Conservation (phyloP, 495 filamentous ascomycete genomes). For the Penicillium psychrofluorescens region DNA sequence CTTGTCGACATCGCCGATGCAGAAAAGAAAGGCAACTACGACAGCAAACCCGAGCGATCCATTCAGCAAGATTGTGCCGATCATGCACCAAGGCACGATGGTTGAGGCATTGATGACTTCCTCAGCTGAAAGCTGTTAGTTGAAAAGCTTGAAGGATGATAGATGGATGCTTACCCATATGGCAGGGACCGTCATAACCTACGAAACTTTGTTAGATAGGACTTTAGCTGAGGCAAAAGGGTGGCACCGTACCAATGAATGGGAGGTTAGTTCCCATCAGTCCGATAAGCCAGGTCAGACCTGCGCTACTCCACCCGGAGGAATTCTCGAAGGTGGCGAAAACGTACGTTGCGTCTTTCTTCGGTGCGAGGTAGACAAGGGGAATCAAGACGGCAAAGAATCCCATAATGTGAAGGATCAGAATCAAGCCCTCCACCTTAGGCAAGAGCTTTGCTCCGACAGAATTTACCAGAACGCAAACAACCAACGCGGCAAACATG, state of each 20-base stretch:
- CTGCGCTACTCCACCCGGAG: slow-evolving; percentile 28
- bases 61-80: too few relatives aligned
- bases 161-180: too few relatives aligned
- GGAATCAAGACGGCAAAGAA: slow-evolving; percentile 39
- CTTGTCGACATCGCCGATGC: slow-evolving; percentile 8
- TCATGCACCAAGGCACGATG: too few relatives aligned
- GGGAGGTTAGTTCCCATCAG: slow-evolving; percentile 9
- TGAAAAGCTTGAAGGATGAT: too few relatives aligned
- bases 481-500: slow-evolving; percentile 27
- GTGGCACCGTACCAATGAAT: slow-evolving; percentile 6
- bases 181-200: too few relatives aligned
- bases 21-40: too few relatives aligned
- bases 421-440: slow-evolving; percentile 34
- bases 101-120: too few relatives aligned
- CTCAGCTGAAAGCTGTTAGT: too few relatives aligned
- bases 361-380: slow-evolving; percentile 29
- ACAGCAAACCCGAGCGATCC: too few relatives aligned
- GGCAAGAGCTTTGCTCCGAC: slow-evolving; percentile 29
- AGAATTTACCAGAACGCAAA: slow-evolving; percentile 27
- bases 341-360: slow-evolving; percentile 31
- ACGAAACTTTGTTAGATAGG: too few relatives aligned
- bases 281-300: slow-evolving; percentile 27
- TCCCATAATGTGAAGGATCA: slow-evolving; percentile 42
- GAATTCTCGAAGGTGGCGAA: slow-evolving; percentile 31
- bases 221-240: too few relatives aligned